A percentile compares a stretch with the other conserved stretches of the same genome.
phyloP scores from a whole-genome alignment of 1,284 basidiomycete genomes.

The Calocybe gambosa region DNA sequence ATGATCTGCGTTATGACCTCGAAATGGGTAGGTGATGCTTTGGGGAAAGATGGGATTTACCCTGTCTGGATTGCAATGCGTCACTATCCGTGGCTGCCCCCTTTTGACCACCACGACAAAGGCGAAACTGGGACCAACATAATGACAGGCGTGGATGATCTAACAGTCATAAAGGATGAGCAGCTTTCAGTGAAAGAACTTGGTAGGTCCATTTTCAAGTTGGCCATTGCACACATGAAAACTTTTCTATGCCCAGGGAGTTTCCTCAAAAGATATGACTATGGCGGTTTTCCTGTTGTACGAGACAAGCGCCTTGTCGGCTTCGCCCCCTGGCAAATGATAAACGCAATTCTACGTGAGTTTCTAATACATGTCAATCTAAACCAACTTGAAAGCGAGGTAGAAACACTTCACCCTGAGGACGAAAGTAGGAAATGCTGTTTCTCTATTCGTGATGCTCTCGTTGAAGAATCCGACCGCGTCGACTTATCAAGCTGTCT shows the following conservation, averaged over 20 bases:
- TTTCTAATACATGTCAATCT: constrained; percentile 1
- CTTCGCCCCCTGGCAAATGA: constrained; percentile 51
- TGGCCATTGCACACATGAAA: not conserved
- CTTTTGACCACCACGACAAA: constrained; percentile 58
- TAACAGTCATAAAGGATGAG: constrained; percentile 49
- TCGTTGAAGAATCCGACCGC: constrained; percentile 22
- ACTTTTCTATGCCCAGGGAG: constrained; percentile 18
- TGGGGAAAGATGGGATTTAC: constrained; percentile 71
- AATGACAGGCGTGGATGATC: constrained; percentile 49
- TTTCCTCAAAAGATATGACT: constrained; percentile 38
- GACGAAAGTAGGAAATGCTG: constrained; percentile 31
- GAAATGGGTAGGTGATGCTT: constrained; percentile 71
- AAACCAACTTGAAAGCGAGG: not conserved
- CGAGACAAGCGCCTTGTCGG: constrained; percentile 47
- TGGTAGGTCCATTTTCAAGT: constrained; percentile 24
- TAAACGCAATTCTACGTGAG: constrained; percentile 46
- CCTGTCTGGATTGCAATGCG: constrained; percentile 68
- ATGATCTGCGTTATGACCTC: constrained; percentile 74
- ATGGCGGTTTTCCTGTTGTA: constrained; percentile 61
- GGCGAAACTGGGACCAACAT: constrained; percentile 57
- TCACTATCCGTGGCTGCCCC: constrained; percentile 71
- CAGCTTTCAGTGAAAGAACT: constrained; percentile 42
- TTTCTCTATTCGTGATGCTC: constrained; percentile 27
- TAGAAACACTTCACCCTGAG: constrained; percentile 24
- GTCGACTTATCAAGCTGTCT: constrained; percentile 46